phyloP scores from a whole-genome alignment of 805 yeast species.

The Alloascoidea hylecoeti region DNA sequence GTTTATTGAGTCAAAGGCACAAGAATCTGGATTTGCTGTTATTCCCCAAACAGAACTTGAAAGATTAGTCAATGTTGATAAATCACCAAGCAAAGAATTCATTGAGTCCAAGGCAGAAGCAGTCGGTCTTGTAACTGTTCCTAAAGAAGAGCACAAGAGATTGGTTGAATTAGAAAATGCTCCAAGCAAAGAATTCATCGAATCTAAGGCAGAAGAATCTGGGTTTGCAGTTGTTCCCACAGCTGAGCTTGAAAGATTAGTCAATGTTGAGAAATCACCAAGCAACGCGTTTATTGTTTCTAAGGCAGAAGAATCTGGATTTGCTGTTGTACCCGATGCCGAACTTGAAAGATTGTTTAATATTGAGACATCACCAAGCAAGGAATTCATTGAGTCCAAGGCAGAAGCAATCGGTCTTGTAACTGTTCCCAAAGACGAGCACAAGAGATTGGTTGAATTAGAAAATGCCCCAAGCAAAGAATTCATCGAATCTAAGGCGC shows the following conservation, averaged over 20 bases:
- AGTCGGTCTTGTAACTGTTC: neutral
- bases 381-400: conserved; percentile 5
- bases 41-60: neutral
- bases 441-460: too few species aligned
- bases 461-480: conserved; percentile 8
- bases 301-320: conserved; percentile 12
- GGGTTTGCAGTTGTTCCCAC: neutral
- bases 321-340: conserved; percentile 14
- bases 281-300: conserved; percentile 13
- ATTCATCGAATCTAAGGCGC: conserved; percentile 5
- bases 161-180: neutral
- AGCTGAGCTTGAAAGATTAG: conserved; percentile 1
- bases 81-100: neutral
- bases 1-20: neutral
- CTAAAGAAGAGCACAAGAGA: too few species aligned
- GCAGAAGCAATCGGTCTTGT: neutral
- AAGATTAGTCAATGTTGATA: neutral
- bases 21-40: neutral
- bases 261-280: neutral
- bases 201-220: neutral
- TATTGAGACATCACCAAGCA: conserved; percentile 5
- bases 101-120: neutral
- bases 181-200: neutral
- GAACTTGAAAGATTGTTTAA: conserved; percentile 7
- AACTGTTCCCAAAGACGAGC: conserved; percentile 1